A percentile compares a stretch with the other conserved stretches of the same genome.
These are phyloP conservation scores for Chernovozyma sophiae-reginae DNA, from an alignment of 1,139 yeast species.

Conservation along the genomic window DNA sequence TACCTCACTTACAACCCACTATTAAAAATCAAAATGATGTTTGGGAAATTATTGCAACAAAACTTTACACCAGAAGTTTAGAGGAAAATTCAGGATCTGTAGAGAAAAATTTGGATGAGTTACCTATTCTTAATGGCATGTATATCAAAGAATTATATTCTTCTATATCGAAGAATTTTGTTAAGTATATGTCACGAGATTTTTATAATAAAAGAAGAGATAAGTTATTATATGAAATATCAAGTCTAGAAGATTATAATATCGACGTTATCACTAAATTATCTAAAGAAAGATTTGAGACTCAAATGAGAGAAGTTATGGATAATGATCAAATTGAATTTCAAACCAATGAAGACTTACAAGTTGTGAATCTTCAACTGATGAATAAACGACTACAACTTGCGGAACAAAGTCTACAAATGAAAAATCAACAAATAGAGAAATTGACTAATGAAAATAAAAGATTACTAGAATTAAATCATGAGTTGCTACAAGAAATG, in stretches of 20 bases:
- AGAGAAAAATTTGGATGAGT: constrained; percentile 15
- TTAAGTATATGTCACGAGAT: constrained; percentile 10
- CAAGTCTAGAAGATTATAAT: constrained; percentile 17
- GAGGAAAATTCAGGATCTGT: constrained; percentile 9
- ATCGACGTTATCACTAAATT: constrained; percentile 24
- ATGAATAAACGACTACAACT: constrained; percentile 16
- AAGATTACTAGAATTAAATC: constrained; percentile 31
- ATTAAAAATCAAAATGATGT: constrained; percentile 22
- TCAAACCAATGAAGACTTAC: not conserved
- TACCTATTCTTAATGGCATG: constrained; percentile 29
- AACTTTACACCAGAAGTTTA: constrained; percentile 22
- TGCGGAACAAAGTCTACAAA: constrained; percentile 22
- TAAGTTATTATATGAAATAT: constrained; percentile 23
- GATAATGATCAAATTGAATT: not conserved
- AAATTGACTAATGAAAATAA: constrained; percentile 27
- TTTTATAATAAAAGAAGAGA: constrained; percentile 14
- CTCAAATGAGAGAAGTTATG: constrained; percentile 9
- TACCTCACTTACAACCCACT: constrained; percentile 33
- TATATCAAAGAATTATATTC: constrained; percentile 24
- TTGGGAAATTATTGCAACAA: constrained; percentile 37
- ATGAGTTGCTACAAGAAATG: constrained; percentile 19
- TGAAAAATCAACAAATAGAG: constrained; percentile 22
- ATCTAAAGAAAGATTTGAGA: constrained; percentile 22
- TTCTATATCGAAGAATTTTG: constrained; percentile 14
- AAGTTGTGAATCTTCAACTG: constrained; percentile 12